Conservation (phyloP, 768 basidiomycete species). For the Coprinopsis cinerea region DNA sequence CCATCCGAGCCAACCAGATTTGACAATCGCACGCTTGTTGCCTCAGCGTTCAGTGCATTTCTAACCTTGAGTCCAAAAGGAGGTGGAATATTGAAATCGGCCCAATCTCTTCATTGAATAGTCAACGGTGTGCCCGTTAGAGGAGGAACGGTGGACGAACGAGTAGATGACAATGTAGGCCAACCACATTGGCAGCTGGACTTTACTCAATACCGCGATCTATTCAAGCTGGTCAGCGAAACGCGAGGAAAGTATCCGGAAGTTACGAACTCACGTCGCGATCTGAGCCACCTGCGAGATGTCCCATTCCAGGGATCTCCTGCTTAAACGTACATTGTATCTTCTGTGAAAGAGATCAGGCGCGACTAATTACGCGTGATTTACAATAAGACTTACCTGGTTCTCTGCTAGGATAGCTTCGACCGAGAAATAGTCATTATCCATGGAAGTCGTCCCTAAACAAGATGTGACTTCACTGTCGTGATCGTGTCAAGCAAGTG, state of each 20-base stretch:
- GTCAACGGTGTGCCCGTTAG: slow-evolving; percentile 5
- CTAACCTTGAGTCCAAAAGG: slow-evolving; percentile 73
- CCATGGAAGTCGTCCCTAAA: slow-evolving; percentile 44
- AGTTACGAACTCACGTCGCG: slow-evolving; percentile 54
- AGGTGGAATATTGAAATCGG: slow-evolving; percentile 78
- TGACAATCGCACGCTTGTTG: slow-evolving; percentile 77
- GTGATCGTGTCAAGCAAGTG: slow-evolving; percentile 10
- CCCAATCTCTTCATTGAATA: slow-evolving; percentile 62
- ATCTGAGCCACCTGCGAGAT: slow-evolving; percentile 81
- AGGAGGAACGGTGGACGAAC: slow-evolving; percentile 30
- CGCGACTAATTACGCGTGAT: not conserved
- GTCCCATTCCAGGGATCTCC: slow-evolving; percentile 80
- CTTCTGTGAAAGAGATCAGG: slow-evolving; percentile 46
- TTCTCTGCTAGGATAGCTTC: slow-evolving; percentile 90
- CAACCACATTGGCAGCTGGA: slow-evolving; percentile 88
- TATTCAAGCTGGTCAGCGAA: slow-evolving; percentile 23
- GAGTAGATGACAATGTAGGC: slow-evolving; percentile 81
- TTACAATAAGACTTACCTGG: slow-evolving; percentile 44
- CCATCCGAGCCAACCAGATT: slow-evolving; percentile 83
- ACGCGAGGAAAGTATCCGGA: slow-evolving; percentile 1
- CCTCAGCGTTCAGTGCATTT: slow-evolving; percentile 85
- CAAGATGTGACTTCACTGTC: slow-evolving; percentile 7
- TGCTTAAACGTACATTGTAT: slow-evolving; percentile 90
- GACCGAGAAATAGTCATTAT: slow-evolving; percentile 88
- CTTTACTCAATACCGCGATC: slow-evolving; percentile 74